phyloP scores from a whole-genome alignment of 768 basidiomycete species.

The Gyrodon lividus region DNA sequence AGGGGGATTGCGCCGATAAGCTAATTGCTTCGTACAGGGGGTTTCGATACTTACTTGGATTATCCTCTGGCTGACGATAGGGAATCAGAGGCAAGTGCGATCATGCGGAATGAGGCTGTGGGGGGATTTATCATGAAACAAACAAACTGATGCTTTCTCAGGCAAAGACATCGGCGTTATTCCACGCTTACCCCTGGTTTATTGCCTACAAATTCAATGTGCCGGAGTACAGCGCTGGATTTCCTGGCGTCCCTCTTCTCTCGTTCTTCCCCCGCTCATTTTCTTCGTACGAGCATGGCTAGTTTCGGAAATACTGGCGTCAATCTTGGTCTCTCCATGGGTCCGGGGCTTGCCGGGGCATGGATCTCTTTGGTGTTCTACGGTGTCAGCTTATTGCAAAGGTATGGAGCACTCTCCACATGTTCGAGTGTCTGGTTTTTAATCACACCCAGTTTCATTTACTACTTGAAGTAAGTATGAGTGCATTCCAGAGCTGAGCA shows the following conservation, averaged over 20 bases:
- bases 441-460: not conserved
- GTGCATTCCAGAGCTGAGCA: not conserved
- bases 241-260: not conserved
- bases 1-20: not conserved
- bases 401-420: not conserved
- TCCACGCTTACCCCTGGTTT: not conserved
- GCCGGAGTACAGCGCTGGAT: not conserved
- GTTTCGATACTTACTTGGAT: not conserved
- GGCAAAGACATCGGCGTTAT: not conserved
- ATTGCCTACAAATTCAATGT: not conserved
- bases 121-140: not conserved
- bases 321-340: not conserved
- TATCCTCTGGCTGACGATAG: not conserved
- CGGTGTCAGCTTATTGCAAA: not conserved
- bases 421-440: not conserved
- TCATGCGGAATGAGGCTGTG: not conserved
- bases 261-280: not conserved
- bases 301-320: not conserved
- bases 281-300: not conserved
- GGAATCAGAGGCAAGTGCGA: not conserved
- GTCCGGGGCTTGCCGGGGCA: not conserved
- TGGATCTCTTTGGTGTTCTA: not conserved
- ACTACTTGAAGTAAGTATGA: not conserved
- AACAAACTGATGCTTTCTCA: not conserved
- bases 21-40: not conserved